A percentile compares a stretch with the other conserved stretches of the same genome.
Conservation (phyloP, 495 filamentous ascomycete genomes). For the Daldinia concentrica region DNA sequence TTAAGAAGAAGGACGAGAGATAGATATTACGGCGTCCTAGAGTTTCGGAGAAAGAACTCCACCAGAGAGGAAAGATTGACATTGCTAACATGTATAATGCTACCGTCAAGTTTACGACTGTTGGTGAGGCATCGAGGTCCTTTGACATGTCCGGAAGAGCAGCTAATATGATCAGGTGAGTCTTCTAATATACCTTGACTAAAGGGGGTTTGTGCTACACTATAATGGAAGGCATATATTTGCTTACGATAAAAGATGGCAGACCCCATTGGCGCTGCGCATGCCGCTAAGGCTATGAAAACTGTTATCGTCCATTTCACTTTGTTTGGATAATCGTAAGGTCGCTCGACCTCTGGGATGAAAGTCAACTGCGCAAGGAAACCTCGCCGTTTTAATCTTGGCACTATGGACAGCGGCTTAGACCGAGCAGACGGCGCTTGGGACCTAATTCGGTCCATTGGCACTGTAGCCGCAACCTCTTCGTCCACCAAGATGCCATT, state of each 20-base stretch:
- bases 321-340: constrained; percentile 73
- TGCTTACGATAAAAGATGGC: constrained; percentile 83
- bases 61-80: constrained; percentile 93
- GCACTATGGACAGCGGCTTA: constrained; percentile 62
- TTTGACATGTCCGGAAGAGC: constrained; percentile 73
- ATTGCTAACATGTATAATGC: constrained; percentile 91
- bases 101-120: constrained; percentile 82
- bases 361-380: constrained; percentile 76
- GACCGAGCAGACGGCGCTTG: constrained; percentile 53
- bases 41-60: constrained; percentile 89
- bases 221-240: constrained; percentile 16
- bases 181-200: constrained; percentile 9
- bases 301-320: constrained; percentile 90
- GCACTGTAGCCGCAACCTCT: constrained; percentile 25
- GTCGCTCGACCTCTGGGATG: constrained; percentile 82
- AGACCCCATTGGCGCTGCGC: constrained; percentile 84
- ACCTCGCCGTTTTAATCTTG: constrained; percentile 74
- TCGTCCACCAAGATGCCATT: constrained; percentile 36
- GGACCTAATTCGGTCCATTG: constrained; percentile 35
- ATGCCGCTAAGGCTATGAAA: constrained; percentile 77
- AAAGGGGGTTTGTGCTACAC: constrained; percentile 3
- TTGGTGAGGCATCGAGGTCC: constrained; percentile 71
- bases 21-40: constrained; percentile 88
- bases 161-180: constrained; percentile 58
- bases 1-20: constrained; percentile 80